Evolutionary conservation across 208 protist species (phyloP).

Genomic region (Plasmodiophora brassicae): DNA sequence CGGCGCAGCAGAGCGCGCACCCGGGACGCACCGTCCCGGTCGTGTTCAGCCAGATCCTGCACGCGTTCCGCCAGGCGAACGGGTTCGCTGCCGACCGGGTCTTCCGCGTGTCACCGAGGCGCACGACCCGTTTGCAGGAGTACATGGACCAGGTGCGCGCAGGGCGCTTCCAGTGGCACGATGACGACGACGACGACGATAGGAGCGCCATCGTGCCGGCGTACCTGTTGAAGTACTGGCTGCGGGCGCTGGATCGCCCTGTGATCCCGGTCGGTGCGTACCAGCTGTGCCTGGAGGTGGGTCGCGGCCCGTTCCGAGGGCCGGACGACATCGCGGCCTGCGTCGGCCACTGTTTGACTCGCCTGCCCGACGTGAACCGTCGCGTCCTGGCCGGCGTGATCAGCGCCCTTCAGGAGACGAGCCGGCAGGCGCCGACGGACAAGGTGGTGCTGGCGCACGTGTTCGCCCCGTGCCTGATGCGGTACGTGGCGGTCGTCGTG

Average conservation of each 20-base stretch:
- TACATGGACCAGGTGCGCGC: too few species aligned
- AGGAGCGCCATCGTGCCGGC: not conserved
- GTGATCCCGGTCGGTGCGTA: not conserved
- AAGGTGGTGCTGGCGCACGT: not conserved
- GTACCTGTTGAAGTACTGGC: slow-evolving; percentile 10
- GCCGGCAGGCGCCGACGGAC: not conserved
- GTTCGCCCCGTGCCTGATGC: not conserved
- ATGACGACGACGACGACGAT: too few species aligned
- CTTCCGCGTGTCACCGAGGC: too few species aligned
- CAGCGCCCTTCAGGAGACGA: not conserved
- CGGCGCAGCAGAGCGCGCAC: too few species aligned
- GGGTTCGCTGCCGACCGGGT: too few species aligned
- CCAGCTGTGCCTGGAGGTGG: not conserved
- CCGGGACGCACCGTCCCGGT: too few species aligned
- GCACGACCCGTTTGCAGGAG: too few species aligned
- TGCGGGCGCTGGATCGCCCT: not conserved
- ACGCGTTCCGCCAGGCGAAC: too few species aligned
- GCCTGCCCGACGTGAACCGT: not conserved
- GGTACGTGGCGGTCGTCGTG: not conserved
- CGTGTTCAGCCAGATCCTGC: too few species aligned
- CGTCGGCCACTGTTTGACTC: not conserved
- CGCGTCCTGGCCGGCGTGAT: not conserved
- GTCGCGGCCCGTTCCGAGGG: not conserved
- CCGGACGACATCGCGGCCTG: not conserved
- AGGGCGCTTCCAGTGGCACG: too few species aligned